These are phyloP conservation scores for Daldinia childiae DNA, from an alignment of 495 filamentous ascomycete genomes.

Conservation along the genomic window DNA sequence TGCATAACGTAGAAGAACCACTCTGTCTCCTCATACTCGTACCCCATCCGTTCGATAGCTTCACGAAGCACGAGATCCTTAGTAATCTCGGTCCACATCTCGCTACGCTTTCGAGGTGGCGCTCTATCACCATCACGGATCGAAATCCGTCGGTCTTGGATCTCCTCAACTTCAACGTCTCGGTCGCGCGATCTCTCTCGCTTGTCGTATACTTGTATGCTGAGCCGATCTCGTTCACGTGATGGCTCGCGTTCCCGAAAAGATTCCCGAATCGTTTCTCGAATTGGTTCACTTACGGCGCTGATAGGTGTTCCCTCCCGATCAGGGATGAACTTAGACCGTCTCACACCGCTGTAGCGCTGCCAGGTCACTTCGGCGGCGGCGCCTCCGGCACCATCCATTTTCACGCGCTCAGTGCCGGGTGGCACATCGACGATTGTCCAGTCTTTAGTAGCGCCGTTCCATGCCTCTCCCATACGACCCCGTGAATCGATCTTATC, in stretches of 20 bases:
- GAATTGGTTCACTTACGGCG: constrained; percentile 32
- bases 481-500: constrained; percentile 65
- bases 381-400: constrained; percentile 77
- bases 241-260: constrained; percentile 44
- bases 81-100: constrained; percentile 97
- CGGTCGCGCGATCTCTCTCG: constrained; percentile 48
- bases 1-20: constrained; percentile 92
- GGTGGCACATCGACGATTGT: constrained; percentile 82
- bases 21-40: constrained; percentile 92
- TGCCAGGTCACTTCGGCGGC: constrained; percentile 76
- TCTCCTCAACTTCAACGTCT: constrained; percentile 57
- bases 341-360: constrained; percentile 77
- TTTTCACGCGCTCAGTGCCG: constrained; percentile 75
- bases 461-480: constrained; percentile 71
- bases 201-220: constrained; percentile 57
- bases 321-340: constrained; percentile 71
- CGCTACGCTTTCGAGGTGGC: constrained; percentile 61
- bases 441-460: constrained; percentile 76
- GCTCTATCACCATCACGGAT: constrained; percentile 44
- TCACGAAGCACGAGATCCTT: constrained; percentile 90
- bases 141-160: constrained; percentile 55
- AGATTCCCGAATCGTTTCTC: constrained; percentile 2
- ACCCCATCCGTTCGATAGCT: constrained; percentile 84
- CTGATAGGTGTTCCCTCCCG: constrained; percentile 50
- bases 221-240: constrained; percentile 51